Base-by-base conservation (phyloP, 2,329 filamentous ascomycete species). In the Beauveria rudraprayagi region DNA sequence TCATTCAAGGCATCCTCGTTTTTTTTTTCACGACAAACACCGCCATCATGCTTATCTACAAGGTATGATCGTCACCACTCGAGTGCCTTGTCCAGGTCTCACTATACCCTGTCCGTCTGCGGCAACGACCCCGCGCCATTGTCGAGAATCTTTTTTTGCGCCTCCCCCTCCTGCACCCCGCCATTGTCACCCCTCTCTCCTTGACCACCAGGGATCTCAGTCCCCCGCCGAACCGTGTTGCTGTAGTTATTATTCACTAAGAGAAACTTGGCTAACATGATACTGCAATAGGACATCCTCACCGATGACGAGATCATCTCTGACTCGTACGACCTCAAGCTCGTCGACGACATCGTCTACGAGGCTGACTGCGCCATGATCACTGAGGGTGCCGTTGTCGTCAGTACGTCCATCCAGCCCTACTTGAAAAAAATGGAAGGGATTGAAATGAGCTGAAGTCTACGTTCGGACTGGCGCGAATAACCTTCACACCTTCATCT, bases 231-330 rank as follows among this genome's bases (percentile, higher is more conserved):
- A 44, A 52, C 26, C 28, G 4, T 28, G 22, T n/a, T 9, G 30
- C 34, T 50, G 37, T 1, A 22, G 9, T 44, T 5, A 7, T 17
- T 3, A 51, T 19, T 51, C 28, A 37, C 34, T 16, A 10, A 51
- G 10, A 26, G 28, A 28, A n/a, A 8, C 5, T 51, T 28, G 8
- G 9, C 50, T 60, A 60, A 60, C 52, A 50, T n/a, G 22, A 34
- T 41, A 14, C 37, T 41, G 1, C 56, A 53, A 64, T 71, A 99
- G 94, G 94, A 99, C 76, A 79, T 94, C 70, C 76, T 97, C 78
- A 90, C 85, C 77, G 90, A 81, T 67, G 93, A 97, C 80, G 94
- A 99, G 88, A 84, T 99, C 77, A 87, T 97, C 86, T 95, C 94
- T 72, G 93, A 97, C 81, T 94, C 90, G 69, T 97, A 88, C 81